Conservation (phyloP, 139 green algal genomes). For the Picochlorum sp. region DNA sequence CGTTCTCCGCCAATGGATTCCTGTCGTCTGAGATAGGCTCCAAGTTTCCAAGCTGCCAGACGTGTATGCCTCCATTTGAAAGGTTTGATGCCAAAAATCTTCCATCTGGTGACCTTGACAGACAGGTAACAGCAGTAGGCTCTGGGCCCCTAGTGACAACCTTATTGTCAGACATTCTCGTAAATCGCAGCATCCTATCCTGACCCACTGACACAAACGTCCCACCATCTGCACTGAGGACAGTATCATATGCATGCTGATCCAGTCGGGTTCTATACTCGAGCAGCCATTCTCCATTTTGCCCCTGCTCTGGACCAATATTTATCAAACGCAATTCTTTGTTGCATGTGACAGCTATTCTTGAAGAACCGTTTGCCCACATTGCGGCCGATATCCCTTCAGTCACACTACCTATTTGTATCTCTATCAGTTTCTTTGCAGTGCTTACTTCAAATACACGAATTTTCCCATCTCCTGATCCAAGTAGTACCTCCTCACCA, state of each 20-base stretch:
- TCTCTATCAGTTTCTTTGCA: conserved; percentile 9
- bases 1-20: not conserved
- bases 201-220: conserved; percentile 49
- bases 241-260: conserved; percentile 67
- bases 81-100: conserved; percentile 51
- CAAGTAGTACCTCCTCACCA: conserved; percentile 20
- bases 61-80: conserved; percentile 11
- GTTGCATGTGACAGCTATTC: conserved; percentile 62
- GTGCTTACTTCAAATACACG: conserved; percentile 37
- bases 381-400: conserved; percentile 46
- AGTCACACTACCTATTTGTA: not conserved
- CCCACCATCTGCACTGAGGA: conserved; percentile 49
- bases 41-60: conserved; percentile 24
- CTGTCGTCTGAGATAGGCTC: too few relatives aligned
- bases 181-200: conserved; percentile 40
- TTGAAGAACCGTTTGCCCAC: conserved; percentile 50
- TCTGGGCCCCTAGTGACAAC: conserved; percentile 27
- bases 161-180: conserved; percentile 39
- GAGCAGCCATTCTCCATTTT: conserved; percentile 7
- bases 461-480: conserved; percentile 29
- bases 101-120: conserved; percentile 47
- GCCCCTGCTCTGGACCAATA: not conserved
- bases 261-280: conserved; percentile 20
- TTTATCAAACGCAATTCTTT: conserved; percentile 10
- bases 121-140: conserved; percentile 24